Base-by-base conservation (phyloP, 106 monocot genomes). In the Allium fistulosum region DNA sequence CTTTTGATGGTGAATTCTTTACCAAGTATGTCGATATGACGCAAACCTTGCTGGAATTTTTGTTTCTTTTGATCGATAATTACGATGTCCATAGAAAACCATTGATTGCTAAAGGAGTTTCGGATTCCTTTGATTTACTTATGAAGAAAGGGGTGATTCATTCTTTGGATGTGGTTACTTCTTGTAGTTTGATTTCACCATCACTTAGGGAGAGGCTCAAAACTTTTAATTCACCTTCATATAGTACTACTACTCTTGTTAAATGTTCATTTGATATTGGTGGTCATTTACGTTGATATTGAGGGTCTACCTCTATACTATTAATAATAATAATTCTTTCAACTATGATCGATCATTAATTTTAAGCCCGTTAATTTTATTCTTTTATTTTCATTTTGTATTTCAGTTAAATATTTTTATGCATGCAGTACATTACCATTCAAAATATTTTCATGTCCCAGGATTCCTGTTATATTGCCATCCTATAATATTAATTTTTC, bases 21-120 rank as follows among this genome's bases (percentile, higher is more conserved):
- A 16, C 78, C 86, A 66, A 87, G 58, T 93, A 93, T 81, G 71
- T 76, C 17, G 83, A 87, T 9, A 73, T 99, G 48, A 85, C 92
- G 9, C 73, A 74, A 55, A 75, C 58, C 11, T 69, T 99, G 70
- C 58, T 99, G 65, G 99, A 99, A 71, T 87, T 99, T 62, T 79
- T 99, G 82, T 83, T 99, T 61, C 72, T 92, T 8, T 67, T 99
- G 73, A 78, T 90, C 18, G 89, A 89, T 57, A 84, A 92, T 57
- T 99, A 90, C 81, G 97, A 92, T 69, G 77, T 75, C 11, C 57
- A 61, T 49, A 71, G 88, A 63, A 92, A 75, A 62, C 80, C 78
- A 28, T 5, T 77, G 67, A 77, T 97, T 62, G 63, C 49, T 62
- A 72, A 53, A 10, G 76, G 87, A 51, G 80, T 90, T 61, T 74